Evolutionary conservation across 768 basidiomycete genomes (phyloP), one percentile per base, ranked within the genome.

Genomic region (Leccinum barrowsii): DNA sequence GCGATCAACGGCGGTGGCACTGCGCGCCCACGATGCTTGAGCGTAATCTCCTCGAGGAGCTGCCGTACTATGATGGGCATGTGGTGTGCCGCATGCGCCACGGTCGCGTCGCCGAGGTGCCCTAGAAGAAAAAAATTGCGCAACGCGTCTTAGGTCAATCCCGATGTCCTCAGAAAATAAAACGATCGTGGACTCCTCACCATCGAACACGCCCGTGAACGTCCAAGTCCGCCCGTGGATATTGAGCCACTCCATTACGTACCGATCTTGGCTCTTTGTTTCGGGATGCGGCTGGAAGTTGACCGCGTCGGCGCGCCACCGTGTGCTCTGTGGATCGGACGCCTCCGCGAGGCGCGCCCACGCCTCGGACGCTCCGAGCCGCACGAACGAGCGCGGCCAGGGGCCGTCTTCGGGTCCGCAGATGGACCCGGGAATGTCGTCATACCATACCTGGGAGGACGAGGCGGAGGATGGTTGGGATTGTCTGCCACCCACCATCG

Each of bases 151-250:
- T 28, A 51, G 44, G 51, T 51, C 22, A 17, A 8, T 11, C 15
- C 46, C 21, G 3, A 12, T 22, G 17, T n/a, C 7, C 7, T 7
- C 46, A 47, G 4, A 19, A 26, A 26, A 19, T n/a, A 22, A 35
- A 49, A 17, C 12, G 26, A 40, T 34, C 22, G n/a, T 34, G 22
- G 47, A 63, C 46, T 19, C 67, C 83, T 59, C 64, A 82, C 86
- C 86, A 69, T 88, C 86, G 64, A 88, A 88, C 35, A 88, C 85
- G 50, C 84, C 86, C 1, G 84, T 85, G 61, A 88, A 77, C n/a
- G 78, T 76, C 86, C 86, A 88, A 51, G 74, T 70, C 30, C 75
- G 79, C 13, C 83, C 86, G 51, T 76, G 76, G 54, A 88, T 73
- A 47, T 84, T 74, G 56, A 86, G 75, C 64, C 80, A 78, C 7